Percentiles rank a stretch among this genome's conserved stretches.
phyloP scores from a whole-genome alignment of 257 asterid genomes.

The Nicotiana tabacum region DNA sequence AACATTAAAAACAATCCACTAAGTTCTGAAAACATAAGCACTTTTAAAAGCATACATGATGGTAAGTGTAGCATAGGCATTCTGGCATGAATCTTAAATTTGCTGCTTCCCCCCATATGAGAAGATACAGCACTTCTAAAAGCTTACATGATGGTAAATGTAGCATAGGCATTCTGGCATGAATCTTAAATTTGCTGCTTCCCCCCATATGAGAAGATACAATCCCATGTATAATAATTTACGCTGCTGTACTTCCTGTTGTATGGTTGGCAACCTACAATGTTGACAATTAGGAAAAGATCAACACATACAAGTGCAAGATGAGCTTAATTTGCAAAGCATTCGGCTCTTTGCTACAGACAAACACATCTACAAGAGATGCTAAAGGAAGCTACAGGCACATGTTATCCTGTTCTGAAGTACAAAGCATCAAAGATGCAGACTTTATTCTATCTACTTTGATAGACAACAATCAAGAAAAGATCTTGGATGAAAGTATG shows the following conservation, averaged over 20 bases:
- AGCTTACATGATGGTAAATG: slow-evolving; percentile 90
- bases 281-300: slow-evolving; percentile 22
- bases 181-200: slow-evolving; percentile 97
- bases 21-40: slow-evolving; percentile 2
- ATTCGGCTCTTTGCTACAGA: neutral
- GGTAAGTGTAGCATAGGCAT: slow-evolving; percentile 94
- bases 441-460: neutral
- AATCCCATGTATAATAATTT: slow-evolving; percentile 88
- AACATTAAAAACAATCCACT: neutral
- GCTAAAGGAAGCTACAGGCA: neutral
- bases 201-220: slow-evolving; percentile 97
- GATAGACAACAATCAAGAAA: neutral
- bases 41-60: slow-evolving; percentile 62
- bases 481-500: neutral
- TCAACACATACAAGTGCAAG: neutral
- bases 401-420: neutral
- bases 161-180: slow-evolving; percentile 99
- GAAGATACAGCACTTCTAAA: slow-evolving; percentile 20
- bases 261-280: slow-evolving; percentile 93
- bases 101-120: slow-evolving; percentile 96
- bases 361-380: slow-evolving; percentile 6
- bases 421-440: neutral
- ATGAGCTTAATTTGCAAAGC: neutral
- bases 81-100: slow-evolving; percentile 98
- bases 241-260: slow-evolving; percentile 97